Conservation (phyloP, 2,329 filamentous ascomycete genomes). For the Aspergillus felis region DNA sequence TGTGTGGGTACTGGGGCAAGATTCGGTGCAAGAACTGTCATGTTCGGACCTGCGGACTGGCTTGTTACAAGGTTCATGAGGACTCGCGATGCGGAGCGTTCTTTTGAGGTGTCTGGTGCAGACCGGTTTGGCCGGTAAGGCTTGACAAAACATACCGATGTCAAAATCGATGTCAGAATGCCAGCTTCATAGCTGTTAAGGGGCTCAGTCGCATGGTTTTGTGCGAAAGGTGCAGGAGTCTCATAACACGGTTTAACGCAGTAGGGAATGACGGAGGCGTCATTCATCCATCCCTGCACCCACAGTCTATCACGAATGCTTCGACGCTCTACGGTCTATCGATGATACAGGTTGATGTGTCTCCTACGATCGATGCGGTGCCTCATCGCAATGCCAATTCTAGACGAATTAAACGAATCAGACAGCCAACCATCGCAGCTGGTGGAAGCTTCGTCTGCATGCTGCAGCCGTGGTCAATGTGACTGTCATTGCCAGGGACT, state of each 20-base stretch:
- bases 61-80: conserved; percentile 47
- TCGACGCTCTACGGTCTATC: not conserved
- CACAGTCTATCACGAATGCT: not conserved
- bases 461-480: not conserved
- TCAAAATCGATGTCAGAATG: not conserved
- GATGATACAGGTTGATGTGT: not conserved
- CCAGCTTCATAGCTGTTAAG: not conserved
- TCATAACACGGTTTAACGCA: not conserved
- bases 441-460: not conserved
- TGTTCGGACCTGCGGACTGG: conserved; percentile 44
- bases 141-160: not conserved
- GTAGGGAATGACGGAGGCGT: not conserved
- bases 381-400: not conserved
- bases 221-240: not conserved
- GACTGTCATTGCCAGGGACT: not conserved
- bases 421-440: too few relatives aligned
- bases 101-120: conserved; percentile 22
- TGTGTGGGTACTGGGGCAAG: conserved; percentile 51
- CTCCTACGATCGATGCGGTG: not conserved
- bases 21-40: conserved; percentile 47
- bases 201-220: not conserved
- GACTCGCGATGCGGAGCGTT: conserved; percentile 45
- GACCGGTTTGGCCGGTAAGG: not conserved
- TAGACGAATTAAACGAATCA: not conserved
- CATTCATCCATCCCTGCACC: not conserved